Percentiles rank a stretch among this genome's conserved stretches.
Conservation (phyloP, 345 rosid genomes). For the Melaleuca alternifolia region DNA sequence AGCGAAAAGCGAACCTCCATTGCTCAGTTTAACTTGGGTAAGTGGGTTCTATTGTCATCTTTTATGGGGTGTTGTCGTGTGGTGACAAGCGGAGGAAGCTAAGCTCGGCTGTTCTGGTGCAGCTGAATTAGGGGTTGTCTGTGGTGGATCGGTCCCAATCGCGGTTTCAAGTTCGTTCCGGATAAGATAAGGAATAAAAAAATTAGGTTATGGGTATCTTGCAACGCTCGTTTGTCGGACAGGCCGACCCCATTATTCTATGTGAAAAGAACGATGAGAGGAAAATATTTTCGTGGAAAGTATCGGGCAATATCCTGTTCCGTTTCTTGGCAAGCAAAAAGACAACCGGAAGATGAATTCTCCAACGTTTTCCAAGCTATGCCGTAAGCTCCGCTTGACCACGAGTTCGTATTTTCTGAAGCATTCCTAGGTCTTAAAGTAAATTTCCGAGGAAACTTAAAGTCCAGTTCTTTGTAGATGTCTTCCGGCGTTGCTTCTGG, state of each 20-base stretch:
- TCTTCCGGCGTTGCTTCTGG: not conserved
- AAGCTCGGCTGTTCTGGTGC: not conserved
- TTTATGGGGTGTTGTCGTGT: not conserved
- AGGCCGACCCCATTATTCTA: not conserved
- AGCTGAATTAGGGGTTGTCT: not conserved
- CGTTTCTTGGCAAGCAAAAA: not conserved
- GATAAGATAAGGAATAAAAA: not conserved
- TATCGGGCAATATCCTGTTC: not conserved
- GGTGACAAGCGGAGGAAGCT: not conserved
- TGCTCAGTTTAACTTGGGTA: slow-evolving; percentile 47
- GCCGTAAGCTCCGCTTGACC: not conserved
- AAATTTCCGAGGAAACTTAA: not conserved
- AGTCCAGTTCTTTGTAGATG: not conserved
- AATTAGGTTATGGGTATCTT: not conserved
- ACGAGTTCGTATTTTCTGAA: not conserved
- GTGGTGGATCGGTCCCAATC: not conserved
- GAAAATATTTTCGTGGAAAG: not conserved
- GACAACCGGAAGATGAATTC: not conserved
- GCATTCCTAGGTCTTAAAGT: not conserved
- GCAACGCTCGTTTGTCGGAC: not conserved
- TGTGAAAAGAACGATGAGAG: not conserved
- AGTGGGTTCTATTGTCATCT: not conserved
- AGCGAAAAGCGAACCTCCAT: slow-evolving; percentile 82
- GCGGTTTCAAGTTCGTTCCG: not conserved
- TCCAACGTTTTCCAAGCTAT: not conserved